Percentiles rank a stretch among this genome's conserved stretches.
Conservation (phyloP, 1,284 basidiomycete species). For the Ustilago hordei region DNA sequence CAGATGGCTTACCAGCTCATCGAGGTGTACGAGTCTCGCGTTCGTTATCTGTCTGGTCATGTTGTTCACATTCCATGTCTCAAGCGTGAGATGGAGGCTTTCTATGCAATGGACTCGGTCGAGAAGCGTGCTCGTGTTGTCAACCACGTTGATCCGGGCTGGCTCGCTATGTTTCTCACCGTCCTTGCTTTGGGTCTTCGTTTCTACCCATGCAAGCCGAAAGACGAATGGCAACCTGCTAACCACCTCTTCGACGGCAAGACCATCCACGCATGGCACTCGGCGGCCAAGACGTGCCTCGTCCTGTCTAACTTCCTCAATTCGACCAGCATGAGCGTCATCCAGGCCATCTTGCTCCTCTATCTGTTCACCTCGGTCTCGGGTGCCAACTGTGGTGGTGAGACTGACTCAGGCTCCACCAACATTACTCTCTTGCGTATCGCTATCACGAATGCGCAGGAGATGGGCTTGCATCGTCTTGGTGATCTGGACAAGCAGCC, state of each 20-base stretch:
- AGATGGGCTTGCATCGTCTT: slow-evolving; percentile 64
- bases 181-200: slow-evolving; percentile 60
- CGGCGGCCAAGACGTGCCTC: slow-evolving; percentile 60
- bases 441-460: slow-evolving; percentile 65
- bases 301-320: slow-evolving; percentile 60
- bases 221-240: slow-evolving; percentile 44
- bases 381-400: slow-evolving; percentile 31
- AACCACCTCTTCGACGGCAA: slow-evolving; percentile 61
- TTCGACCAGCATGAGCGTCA: slow-evolving; percentile 55
- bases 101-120: slow-evolving; percentile 58
- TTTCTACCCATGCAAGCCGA: slow-evolving; percentile 62
- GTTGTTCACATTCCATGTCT: slow-evolving; percentile 59
- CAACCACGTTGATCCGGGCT: slow-evolving; percentile 62
- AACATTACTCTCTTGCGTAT: slow-evolving; percentile 50
- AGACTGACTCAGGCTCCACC: slow-evolving; percentile 33
- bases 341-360: slow-evolving; percentile 61
- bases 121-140: slow-evolving; percentile 63
- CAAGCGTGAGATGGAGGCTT: slow-evolving; percentile 56
- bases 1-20: slow-evolving; percentile 59
- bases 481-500: slow-evolving; percentile 60
- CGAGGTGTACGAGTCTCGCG: slow-evolving; percentile 58
- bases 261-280: slow-evolving; percentile 60
- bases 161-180: slow-evolving; percentile 63
- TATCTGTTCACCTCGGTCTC: slow-evolving; percentile 43
- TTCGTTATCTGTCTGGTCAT: slow-evolving; percentile 52